phyloP scores from a whole-genome alignment of 1,284 basidiomycete genomes.

The Phylloporus sp. region DNA sequence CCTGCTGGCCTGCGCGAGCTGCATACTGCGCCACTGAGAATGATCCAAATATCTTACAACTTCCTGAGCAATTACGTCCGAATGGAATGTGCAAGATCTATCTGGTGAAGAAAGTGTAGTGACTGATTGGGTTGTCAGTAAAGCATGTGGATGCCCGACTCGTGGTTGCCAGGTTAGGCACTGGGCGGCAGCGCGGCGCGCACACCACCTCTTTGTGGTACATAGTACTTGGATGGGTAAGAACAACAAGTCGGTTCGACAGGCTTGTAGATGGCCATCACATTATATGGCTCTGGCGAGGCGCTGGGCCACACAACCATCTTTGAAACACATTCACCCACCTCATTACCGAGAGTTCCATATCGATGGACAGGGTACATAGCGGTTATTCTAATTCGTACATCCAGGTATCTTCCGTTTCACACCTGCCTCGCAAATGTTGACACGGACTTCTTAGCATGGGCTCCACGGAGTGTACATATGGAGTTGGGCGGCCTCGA shows the following conservation, averaged over 20 bases:
- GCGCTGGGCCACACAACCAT: conserved; percentile 56
- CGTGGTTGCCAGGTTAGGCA: too few species aligned
- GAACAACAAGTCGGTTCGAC: conserved; percentile 54
- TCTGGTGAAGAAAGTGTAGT: conserved; percentile 54
- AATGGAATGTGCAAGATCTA: conserved; percentile 63
- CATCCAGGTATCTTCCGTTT: conserved; percentile 31
- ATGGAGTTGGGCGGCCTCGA: too few species aligned
- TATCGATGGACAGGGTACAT: conserved; percentile 47
- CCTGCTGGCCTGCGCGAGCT: conserved; percentile 49
- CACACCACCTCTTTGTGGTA: too few species aligned
- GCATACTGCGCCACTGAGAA: background rate
- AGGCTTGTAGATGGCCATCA: conserved; percentile 55
- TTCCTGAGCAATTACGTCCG: conserved; percentile 60
- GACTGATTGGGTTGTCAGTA: too few species aligned
- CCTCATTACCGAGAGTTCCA: conserved; percentile 55
- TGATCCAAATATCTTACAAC: conserved; percentile 33
- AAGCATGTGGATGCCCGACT: too few species aligned
- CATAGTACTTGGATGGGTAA: conserved; percentile 76
- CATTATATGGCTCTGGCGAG: conserved; percentile 64
- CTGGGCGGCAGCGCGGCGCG: too few species aligned
- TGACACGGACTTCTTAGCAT: conserved; percentile 24
- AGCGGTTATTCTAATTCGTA: conserved; percentile 43
- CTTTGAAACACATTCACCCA: conserved; percentile 69
- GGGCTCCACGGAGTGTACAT: too few species aligned
- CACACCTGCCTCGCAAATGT: background rate